These are phyloP conservation scores for Haplosporangium gracile DNA, from an alignment of 192 early-diverging fungal genomes.

Conservation along the genomic window DNA sequence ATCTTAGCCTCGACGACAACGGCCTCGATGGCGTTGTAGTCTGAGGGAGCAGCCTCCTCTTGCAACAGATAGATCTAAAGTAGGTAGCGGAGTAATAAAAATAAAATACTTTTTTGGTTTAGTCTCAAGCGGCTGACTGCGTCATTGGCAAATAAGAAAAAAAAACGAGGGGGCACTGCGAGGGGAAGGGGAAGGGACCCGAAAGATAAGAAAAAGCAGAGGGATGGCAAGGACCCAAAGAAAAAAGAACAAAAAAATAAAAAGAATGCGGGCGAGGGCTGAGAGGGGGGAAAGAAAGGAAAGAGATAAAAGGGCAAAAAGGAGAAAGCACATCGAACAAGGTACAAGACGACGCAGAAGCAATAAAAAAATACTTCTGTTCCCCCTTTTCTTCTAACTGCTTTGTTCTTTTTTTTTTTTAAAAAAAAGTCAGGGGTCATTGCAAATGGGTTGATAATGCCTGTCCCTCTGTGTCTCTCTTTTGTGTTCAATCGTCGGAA, in stretches of 20 bases:
- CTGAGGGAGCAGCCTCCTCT: conserved; percentile 95
- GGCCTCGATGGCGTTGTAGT: conserved; percentile 91
- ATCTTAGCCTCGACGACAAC: conserved; percentile 91
- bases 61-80: conserved; percentile 90
- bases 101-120: conserved; percentile 1
- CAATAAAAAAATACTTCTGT: neutral
- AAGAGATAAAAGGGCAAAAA: conserved; percentile 7
- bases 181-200: neutral
- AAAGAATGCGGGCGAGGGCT: neutral
- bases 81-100: neutral
- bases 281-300: neutral
- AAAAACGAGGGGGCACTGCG: neutral
- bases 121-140: neutral
- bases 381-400: neutral
- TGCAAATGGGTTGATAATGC: too few relatives aligned
- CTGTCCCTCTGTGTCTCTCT: too few relatives aligned
- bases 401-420: neutral
- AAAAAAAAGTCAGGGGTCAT: neutral
- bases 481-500: too few relatives aligned
- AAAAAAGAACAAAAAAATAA: neutral
- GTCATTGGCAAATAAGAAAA: neutral
- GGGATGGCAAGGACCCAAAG: neutral
- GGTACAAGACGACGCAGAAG: neutral
- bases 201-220: conserved; percentile 7
- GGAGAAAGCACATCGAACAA: conserved; percentile 9